Percentiles rank a stretch among this genome's conserved stretches.
These are phyloP conservation scores for Cylindrotheca closterium DNA, from an alignment of 108 stramenopile species.

Conservation along the genomic window DNA sequence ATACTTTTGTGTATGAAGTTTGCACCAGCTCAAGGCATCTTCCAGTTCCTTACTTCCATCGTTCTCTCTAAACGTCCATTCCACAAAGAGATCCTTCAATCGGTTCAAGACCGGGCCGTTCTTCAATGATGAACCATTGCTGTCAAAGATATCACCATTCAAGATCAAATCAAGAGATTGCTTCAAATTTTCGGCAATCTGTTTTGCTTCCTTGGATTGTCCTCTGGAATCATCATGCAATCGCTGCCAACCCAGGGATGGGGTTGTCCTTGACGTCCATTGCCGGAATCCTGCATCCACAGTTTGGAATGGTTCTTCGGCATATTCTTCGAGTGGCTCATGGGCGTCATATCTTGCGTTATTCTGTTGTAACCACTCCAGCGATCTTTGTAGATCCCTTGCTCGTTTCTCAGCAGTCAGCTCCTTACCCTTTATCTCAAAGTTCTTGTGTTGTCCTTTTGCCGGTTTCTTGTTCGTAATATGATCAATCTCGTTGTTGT, in stretches of 20 bases:
- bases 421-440: conserved; percentile 4
- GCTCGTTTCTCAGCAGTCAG: conserved; percentile 31
- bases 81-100: conserved; percentile 27
- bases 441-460: conserved; percentile 12
- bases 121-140: conserved; percentile 19
- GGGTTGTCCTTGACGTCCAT: conserved; percentile 29
- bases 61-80: conserved; percentile 26
- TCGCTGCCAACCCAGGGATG: conserved; percentile 17
- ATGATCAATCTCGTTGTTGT: conserved; percentile 26
- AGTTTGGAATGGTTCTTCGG: conserved; percentile 27
- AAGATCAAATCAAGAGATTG: conserved; percentile 23
- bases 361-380: conserved; percentile 39
- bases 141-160: conserved; percentile 25
- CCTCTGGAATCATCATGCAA: conserved; percentile 30
- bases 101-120: conserved; percentile 21
- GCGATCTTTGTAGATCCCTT: conserved; percentile 21
- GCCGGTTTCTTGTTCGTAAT: not conserved
- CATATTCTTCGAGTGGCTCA: conserved; percentile 19
- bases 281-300: conserved; percentile 37
- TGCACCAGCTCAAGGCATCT: conserved; percentile 41
- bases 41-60: conserved; percentile 41
- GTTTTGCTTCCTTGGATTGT: conserved; percentile 16
- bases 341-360: conserved; percentile 10
- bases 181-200: conserved; percentile 20
- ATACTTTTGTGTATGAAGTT: conserved; percentile 24